Percentiles rank a stretch among this genome's conserved stretches.
Evolutionary conservation across 2,329 filamentous ascomycete genomes (phyloP).

Genomic region (Pseudogymnoascus sp.): DNA sequence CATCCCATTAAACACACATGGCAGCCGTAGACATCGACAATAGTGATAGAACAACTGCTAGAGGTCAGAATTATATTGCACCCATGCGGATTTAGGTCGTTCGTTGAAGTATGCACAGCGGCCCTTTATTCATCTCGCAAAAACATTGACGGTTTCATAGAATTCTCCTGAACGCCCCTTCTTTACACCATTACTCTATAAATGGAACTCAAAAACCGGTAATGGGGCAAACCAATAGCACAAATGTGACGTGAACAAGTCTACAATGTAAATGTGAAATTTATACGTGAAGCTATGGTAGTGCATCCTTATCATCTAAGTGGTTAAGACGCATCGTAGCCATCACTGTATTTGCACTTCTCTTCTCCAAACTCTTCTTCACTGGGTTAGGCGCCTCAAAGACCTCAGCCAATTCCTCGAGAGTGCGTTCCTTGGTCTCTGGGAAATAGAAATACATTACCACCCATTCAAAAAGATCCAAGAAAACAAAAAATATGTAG

Average conservation of each 20-base stretch:
- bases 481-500: slow-evolving; percentile 28
- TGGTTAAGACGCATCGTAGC: slow-evolving; percentile 32
- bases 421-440: slow-evolving; percentile 48
- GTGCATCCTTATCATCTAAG: slow-evolving; percentile 23
- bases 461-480: slow-evolving; percentile 27
- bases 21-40: not conserved
- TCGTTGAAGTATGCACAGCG: not conserved
- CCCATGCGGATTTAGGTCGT: not conserved
- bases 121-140: not conserved
- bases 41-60: not conserved
- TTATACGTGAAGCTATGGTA: not conserved
- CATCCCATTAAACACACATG: not conserved
- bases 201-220: not conserved
- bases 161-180: not conserved
- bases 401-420: slow-evolving; percentile 48
- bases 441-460: slow-evolving; percentile 47
- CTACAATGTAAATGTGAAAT: slow-evolving; percentile 14
- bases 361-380: slow-evolving; percentile 28
- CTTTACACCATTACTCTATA: not conserved
- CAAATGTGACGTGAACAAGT: slow-evolving; percentile 18
- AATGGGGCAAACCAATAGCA: slow-evolving; percentile 14
- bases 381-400: slow-evolving; percentile 45
- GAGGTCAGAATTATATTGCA: not conserved
- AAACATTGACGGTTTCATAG: not conserved
- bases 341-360: slow-evolving; percentile 38